Conservation (phyloP, 768 basidiomycete species). For the Podaxis rugospora region DNA sequence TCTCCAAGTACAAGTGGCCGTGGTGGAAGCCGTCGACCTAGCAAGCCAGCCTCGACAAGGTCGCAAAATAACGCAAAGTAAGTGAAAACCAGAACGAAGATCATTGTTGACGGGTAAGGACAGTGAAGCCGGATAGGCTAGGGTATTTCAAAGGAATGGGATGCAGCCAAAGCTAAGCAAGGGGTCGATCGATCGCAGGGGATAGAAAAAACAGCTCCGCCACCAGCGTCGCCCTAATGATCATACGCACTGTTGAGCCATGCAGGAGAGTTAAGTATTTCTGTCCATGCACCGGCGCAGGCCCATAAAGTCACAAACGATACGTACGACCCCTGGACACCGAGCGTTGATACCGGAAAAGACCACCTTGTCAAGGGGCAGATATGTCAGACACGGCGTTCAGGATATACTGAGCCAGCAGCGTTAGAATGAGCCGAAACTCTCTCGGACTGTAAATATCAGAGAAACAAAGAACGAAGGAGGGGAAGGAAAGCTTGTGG, state of each 20-base stretch:
- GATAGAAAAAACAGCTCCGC: background rate
- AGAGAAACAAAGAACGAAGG: background rate
- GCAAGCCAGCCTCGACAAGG: constrained; percentile 2
- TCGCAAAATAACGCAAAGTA: constrained; percentile 4
- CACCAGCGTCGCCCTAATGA: constrained; percentile 1
- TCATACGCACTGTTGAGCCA: background rate
- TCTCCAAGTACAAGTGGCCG: background rate
- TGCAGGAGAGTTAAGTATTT: constrained; percentile 1
- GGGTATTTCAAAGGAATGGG: constrained; percentile 13
- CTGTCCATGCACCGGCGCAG: background rate
- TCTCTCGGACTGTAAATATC: background rate
- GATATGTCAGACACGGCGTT: background rate
- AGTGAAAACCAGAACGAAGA: background rate
- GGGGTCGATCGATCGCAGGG: background rate
- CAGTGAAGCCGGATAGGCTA: constrained; percentile 13
- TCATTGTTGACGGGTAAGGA: constrained; percentile 14
- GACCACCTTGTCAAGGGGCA: constrained; percentile 1
- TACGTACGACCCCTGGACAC: background rate
- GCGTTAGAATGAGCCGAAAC: background rate
- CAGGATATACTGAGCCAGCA: constrained; percentile 4
- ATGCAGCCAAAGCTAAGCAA: constrained; percentile 10
- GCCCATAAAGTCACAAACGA: background rate
- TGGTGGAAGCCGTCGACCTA: background rate
- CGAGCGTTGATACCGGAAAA: background rate
- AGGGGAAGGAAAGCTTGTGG: background rate